Base-by-base conservation (phyloP, 768 basidiomycete species). In the Clitopilus hobsonii region DNA sequence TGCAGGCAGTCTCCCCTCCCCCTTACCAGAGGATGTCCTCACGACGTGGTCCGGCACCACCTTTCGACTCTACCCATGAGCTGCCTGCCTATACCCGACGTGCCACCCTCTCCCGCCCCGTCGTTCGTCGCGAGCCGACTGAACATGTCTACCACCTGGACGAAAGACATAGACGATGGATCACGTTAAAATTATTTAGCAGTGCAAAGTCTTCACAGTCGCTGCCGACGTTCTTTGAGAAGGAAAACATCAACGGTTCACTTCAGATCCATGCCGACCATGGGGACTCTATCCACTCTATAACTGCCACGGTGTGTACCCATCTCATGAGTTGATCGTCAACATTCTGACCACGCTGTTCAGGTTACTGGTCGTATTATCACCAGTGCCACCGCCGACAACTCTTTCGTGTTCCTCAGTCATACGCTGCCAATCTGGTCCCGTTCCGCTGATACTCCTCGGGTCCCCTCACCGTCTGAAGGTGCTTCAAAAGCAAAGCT, bases 281-380 rank as follows among this genome's bases (percentile, higher is more conserved):
- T 66, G 78, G 77, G 25, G 79, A 82, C 61, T 80, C 76, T 20
- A 80, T 80, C 45, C 78, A 80, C 55, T 72, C 76, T 22, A 69
- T 80, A 52, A 71, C 69, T 24, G 75, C 74, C 32, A 71, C 61
- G 47, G 79, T 80, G 65, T 36, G 74, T 62, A n/a, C 22, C 14
- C 26, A n/a, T n/a, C 20, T 36, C 48, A 22, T 20, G 16, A 11
- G n/a, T 57, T 38, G 7, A 24, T 48, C 4, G 8, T 20, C 5
- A 32, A 5, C 49, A 0, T 13, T 22, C 8, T 58, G 18, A 51
- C 20, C 14, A 51, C 29, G 38, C 49, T 48, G 16, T 51, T 53
- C 49, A 80, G 79, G 69, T 82, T 48, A 79, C 78, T 57, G 80
- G 80, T 30, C 73, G 78, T 54, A 71, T 82, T 53, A 74, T 82